These are phyloP conservation scores for Meira nashicola DNA, from an alignment of 1,284 basidiomycete species.

Conservation along the genomic window DNA sequence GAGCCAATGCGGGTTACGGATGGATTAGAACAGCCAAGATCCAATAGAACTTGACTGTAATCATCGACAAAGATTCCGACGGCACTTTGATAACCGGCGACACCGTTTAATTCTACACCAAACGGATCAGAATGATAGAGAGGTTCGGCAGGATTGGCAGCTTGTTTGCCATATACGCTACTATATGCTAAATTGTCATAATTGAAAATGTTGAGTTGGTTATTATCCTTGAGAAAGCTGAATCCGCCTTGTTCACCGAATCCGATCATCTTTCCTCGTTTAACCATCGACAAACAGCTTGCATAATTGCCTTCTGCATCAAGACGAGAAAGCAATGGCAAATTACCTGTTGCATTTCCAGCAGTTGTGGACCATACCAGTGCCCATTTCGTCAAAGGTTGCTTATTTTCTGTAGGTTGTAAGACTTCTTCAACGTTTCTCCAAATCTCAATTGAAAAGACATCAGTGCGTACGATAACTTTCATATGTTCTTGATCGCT, in stretches of 20 bases:
- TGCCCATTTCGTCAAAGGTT: not conserved
- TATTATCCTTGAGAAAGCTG: conserved; percentile 5
- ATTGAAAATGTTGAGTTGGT: conserved; percentile 2
- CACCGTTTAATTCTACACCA: conserved; percentile 5
- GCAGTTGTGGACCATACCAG: not conserved
- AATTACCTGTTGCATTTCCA: not conserved
- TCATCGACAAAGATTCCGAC: conserved; percentile 11
- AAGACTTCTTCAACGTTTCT: conserved; percentile 2
- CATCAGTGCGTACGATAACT: not conserved
- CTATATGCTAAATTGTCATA: conserved; percentile 11
- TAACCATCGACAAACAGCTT: not conserved
- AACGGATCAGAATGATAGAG: conserved; percentile 8
- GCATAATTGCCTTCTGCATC: conserved; percentile 11
- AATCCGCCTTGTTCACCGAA: conserved; percentile 11
- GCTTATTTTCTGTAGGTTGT: not conserved
- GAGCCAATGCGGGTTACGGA: not conserved
- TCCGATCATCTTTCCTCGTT: conserved; percentile 7
- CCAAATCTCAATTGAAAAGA: conserved; percentile 2
- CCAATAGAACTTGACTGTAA: conserved; percentile 4
- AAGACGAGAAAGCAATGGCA: not conserved
- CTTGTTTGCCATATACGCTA: conserved; percentile 10
- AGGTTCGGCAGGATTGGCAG: conserved; percentile 6
- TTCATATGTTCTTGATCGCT: conserved; percentile 5
- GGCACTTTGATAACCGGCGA: conserved; percentile 1
- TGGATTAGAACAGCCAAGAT: not conserved